Evolutionary conservation across 2,329 filamentous ascomycete genomes (phyloP), one percentile per base, ranked within the genome.

Genomic region (Teratosphaeria epicoccoides): DNA sequence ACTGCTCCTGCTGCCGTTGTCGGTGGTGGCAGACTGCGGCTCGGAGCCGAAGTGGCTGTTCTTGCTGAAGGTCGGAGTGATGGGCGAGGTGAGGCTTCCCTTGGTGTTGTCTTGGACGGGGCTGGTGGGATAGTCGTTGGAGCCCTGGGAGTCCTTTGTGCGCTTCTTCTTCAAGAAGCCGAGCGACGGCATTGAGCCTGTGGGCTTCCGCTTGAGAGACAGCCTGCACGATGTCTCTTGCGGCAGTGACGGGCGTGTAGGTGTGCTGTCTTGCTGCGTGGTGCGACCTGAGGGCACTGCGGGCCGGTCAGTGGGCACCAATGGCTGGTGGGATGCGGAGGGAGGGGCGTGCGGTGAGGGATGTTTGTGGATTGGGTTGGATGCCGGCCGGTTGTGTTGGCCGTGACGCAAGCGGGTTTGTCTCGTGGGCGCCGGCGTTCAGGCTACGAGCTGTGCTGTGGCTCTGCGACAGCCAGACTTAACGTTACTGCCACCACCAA

Each of bases 121-220:
- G 66, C 83, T 81, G 62, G 78, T 79, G 69, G 87, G 83, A 68
- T 83, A 81, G 68, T 78, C 71, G 70, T 83, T 78, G 62, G 70
- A 70, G 58, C 76, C 73, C 62, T 73, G 70, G 52, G 61, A 86
- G 76, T 96, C 89, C 82, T 89, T 94, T 75, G 89, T 95, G 81
- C 89, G 85, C 81, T 95, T 95, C 82, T 95, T 97, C 81, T 96
- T 96, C 70, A 97, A 82, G 69, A 96, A 89, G 72, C 88, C 88
- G 77, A 96, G 81, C 72, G 82, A 87, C 83, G 90, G 93, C 93
- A 98, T 97, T 71, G 65, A 56, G 59, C 43, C 51, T 24, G 54
- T 29, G 49, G 29, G 43, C 46, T 46, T 43, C 23, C 47, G 52
- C 49, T 49, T 49, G 28, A 49, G 12, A 46, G 46, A 53, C 49